Base-by-base conservation (phyloP, 495 filamentous ascomycete species). In the Aspergillus olivimuriae region DNA sequence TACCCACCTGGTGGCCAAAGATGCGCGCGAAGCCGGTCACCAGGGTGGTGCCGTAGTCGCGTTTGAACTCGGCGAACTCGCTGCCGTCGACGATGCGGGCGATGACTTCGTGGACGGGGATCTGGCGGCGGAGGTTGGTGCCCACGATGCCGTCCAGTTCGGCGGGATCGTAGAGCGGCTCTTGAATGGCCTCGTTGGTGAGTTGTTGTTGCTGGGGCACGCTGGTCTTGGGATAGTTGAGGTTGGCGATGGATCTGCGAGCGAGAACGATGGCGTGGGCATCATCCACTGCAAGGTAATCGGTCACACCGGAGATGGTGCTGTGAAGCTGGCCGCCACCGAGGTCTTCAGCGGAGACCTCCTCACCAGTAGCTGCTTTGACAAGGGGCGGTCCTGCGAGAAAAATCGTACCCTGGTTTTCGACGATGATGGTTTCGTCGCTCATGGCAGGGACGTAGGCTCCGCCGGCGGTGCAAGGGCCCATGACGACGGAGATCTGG, bases 401-500 rank as follows among this genome's bases (percentile, higher is more conserved):
- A 68, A 97, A 98, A 51, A 98, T 95, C 33, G 92, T 92, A 8
- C 94, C 92, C 53, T 95, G 89, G 22, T 90, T 85, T 53, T 86
- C 78, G 30, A 98, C 92, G 47, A 98, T 98, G 55, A 98, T 96
- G 48, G 81, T 86, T 73, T 97, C 92, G 57, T 97, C 94, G 44
- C 86, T 91, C 92, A 98, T 98, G 39, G 84, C 83, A 1, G 92
- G 92, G 12, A 97, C 90, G 60, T 98, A 98, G 17, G 92, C 92
- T 22, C 92, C 92, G 40, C 92, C 92, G 0, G 90, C 89, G 0
- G 89, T 95, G 65, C 90, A 96, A n/a, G 92, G 84, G 0, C 92
- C 92, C 92, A 98, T 95, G 19, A 98, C 92, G 2, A 96, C 88
- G 2, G 88, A 82, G 46, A 98, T 84, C 60, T 98, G 92, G 1